Evolutionary conservation across 257 asterid species (phyloP), one percentile per base, ranked within the genome.

Genomic region (Avicennia marina): DNA sequence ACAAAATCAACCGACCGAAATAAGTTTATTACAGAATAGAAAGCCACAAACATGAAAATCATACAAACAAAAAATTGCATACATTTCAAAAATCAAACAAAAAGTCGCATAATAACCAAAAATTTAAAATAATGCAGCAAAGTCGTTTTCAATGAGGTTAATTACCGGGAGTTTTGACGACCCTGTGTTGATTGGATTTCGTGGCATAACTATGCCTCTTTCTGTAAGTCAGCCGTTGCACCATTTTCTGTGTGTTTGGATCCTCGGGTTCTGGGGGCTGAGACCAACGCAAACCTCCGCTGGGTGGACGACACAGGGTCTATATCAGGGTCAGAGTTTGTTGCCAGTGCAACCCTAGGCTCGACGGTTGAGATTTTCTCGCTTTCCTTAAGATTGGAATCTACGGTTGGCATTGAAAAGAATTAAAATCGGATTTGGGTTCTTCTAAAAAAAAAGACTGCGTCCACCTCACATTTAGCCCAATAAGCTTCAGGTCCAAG

Each of bases 121-220:
- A 58, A 53, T 2, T 0, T 0, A 32, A 36, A 5, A 36, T 3
- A n/a, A 24, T 42, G n/a, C 41, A 41, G 36, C 4, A 6, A 56
- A 36, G 3, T 16, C 15, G 5, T 11, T 17, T 11, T 17, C n/a
- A 22, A 11, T 4, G 12, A 22, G 12, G 21, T 3, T 0, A 62
- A 59, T 15, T 66, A 87, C 96, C 95, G 4, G 96, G 96, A 34
- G 95, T 85, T 71, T 88, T 88, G 22, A 88, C 93, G 60, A 88
- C 53, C 13, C 95, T 70, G 54, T 88, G 95, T 29, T 85, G 93
- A 38, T 88, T 85, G 5, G 96, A 88, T 52, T 82, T 88, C 24
- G 95, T 88, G 62, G 96, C 96, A 61, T 88, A 88, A 72, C 95
- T 88, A 18, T 88, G 96, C 36, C 96, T 67, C 58, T 55, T 75